A percentile compares a stretch with the other conserved stretches of the same genome.
Evolutionary conservation across 306 rosid species (phyloP).

Genomic region (Luffa acutangula): DNA sequence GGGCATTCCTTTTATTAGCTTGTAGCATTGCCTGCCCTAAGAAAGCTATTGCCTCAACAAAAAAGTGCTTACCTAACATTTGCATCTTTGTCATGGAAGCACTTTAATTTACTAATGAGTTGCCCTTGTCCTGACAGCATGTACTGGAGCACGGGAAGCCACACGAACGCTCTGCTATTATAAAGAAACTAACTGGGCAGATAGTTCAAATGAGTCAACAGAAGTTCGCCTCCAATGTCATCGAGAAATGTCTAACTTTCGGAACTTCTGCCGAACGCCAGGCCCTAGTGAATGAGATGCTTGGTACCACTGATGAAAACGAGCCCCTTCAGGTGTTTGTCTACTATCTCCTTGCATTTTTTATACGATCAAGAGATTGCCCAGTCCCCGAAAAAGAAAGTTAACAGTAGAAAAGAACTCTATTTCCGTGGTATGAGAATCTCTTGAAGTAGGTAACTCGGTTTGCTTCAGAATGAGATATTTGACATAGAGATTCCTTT

Average conservation of each 20-base stretch:
- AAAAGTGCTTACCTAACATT: not conserved
- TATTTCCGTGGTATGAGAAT: not conserved
- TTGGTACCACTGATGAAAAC: slow-evolving; percentile 86
- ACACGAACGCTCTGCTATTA: slow-evolving; percentile 70
- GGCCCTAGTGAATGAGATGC: slow-evolving; percentile 79
- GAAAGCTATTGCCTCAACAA: not conserved
- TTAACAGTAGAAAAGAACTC: not conserved
- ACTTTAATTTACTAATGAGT: not conserved
- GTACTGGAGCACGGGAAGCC: slow-evolving; percentile 91
- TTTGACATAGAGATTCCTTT: not conserved
- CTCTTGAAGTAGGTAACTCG: not conserved
- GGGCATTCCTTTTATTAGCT: not conserved
- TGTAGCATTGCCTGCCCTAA: not conserved
- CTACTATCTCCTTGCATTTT: not conserved
- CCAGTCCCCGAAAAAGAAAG: not conserved
- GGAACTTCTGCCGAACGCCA: slow-evolving; percentile 77
- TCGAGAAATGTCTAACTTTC: slow-evolving; percentile 69
- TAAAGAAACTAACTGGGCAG: slow-evolving; percentile 67
- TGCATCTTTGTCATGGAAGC: not conserved
- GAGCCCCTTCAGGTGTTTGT: slow-evolving; percentile 88
- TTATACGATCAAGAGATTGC: not conserved
- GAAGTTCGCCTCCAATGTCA: slow-evolving; percentile 93
- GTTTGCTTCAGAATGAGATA: not conserved
- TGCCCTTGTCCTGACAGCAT: slow-evolving; percentile 30
- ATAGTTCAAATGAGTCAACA: slow-evolving; percentile 98